Evolutionary conservation across 75 land plant species (phyloP), one percentile per base, ranked within the genome.

Genomic region (Isoetes taiwanensis): DNA sequence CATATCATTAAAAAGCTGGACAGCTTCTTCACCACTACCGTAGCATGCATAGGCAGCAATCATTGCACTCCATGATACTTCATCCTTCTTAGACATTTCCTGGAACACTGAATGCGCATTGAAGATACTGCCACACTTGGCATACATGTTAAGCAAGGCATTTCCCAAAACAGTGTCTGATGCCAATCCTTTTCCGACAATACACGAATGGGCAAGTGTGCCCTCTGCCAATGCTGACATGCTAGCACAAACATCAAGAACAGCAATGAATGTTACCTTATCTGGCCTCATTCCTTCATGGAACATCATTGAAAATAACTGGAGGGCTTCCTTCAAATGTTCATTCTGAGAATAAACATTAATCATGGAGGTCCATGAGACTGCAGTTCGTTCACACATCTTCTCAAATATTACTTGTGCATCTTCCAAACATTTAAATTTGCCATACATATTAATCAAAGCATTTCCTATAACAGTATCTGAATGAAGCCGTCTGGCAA

Each of bases 51-150:
- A 83, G 6, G 72, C 86, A 4, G 76, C 57, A 27, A 83, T 76
- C 1, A 83, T 70, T 6, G 86, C 71, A 35, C 78, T 83, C 31
- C 86, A 83, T 10, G 86, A 72, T 28, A 75, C 86, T 52, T 76
- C 77, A 66, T 78, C 82, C 30, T 75, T 69, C 27, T 78, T 72
- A 34, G 85, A 78, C 53, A 82, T 34, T 40, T 42, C 17, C n/a
- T 78, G 65, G 65, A 82, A 82, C 28, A 82, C 55, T 32, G 0
- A 21, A 8, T 52, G 64, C 28, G 80, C 75, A 52, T 77, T 80
- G 35, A 56, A 34, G n/a, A 81, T 74, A 24, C 41, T 58, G 16
- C 73, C 68, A 59, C 64, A 57, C 62, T 81, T 81, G 12, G 78
- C 80, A 54, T 77, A 81, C 41, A 52, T 38, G 26, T 56, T 27